A percentile compares a stretch with the other conserved stretches of the same genome.
phyloP scores from a whole-genome alignment of 169 alveolate genomes.

The Ichthyophthirius multifiliis region DNA sequence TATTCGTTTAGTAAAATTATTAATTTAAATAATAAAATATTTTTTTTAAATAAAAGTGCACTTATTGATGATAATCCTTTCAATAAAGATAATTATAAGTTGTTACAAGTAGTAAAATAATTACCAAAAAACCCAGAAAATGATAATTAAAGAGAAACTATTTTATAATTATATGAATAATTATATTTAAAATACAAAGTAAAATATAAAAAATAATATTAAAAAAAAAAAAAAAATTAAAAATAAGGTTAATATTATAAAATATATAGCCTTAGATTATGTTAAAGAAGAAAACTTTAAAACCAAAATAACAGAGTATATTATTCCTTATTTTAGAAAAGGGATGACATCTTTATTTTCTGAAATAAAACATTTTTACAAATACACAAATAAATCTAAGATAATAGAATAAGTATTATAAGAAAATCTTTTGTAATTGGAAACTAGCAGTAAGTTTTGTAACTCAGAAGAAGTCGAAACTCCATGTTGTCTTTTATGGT shows the following conservation, averaged over 20 bases:
- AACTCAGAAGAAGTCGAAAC: conserved; percentile 45
- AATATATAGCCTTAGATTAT: background rate
- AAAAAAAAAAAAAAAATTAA: background rate
- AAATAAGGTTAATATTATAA: background rate
- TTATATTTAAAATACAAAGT: background rate
- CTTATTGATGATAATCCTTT: conserved; percentile 30
- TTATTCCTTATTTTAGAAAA: conserved; percentile 50
- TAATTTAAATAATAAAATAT: background rate
- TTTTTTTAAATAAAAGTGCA: background rate
- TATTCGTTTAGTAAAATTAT: conserved; percentile 1
- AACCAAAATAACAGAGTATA: conserved; percentile 21
- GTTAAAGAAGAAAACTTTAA: background rate
- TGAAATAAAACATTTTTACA: conserved; percentile 64
- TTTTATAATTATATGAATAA: background rate
- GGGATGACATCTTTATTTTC: conserved; percentile 78
- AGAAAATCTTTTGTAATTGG: conserved; percentile 46
- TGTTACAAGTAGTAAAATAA: conserved; percentile 12
- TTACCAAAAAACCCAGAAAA: background rate
- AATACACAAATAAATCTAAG: conserved; percentile 42
- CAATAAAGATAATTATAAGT: conserved; percentile 15
- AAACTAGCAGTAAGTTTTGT: conserved; percentile 32
- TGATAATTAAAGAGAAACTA: background rate
- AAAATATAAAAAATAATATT: too few species aligned
- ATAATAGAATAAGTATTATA: conserved; percentile 50
- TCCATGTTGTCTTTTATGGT: conserved; percentile 56